Base-by-base conservation (phyloP, 345 rosid species). In the Physaria fendleri region DNA sequence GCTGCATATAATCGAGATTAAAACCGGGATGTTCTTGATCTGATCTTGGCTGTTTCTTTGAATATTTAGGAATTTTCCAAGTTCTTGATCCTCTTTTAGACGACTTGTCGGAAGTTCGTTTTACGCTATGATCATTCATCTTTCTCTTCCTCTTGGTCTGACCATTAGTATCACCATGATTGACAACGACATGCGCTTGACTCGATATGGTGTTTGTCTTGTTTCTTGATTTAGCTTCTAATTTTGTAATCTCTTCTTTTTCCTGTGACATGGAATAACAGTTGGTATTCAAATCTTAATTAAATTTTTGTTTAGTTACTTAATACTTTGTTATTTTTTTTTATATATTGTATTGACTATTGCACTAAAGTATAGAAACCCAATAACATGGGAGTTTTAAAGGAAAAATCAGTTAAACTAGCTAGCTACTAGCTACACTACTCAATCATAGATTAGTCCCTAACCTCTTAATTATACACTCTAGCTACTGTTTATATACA, bases 1-100 rank as follows among this genome's bases (percentile, higher is more conserved):
- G 95, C 22, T 83, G 84, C 59, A 82, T 54, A 69, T 86, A 86
- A 39, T 86, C 95, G 24, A 84, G 76, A 67, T 74, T 78, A 62
- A 86, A 86, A 49, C 73, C 82, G n/a, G 90, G 90, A 32, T 75
- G 74, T 48, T 78, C 76, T 22, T 70, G 78, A 4, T 71, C 78
- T 62, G 63, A 12, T 43, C 40, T 63, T 4, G 69, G 69, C 3
- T 51, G 76, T 59, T 81, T 83, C 57, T 67, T 67, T 38, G 56
- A 22, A 24, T 39, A 30, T 55, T 69, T 78, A 43, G 87, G 87
- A 67, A 86, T 74, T 14, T 53, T 68, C 90, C 85, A 83, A 12
- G 81, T 60, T 35, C 71, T 79, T 3, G 86, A 72, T 45, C 29
- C 78, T 33, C 52, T 27, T 54, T 71, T 71, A 7, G 48, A 63